These are phyloP conservation scores for Lepidium didymum DNA, from an alignment of 345 rosid genomes.

Conservation along the genomic window DNA sequence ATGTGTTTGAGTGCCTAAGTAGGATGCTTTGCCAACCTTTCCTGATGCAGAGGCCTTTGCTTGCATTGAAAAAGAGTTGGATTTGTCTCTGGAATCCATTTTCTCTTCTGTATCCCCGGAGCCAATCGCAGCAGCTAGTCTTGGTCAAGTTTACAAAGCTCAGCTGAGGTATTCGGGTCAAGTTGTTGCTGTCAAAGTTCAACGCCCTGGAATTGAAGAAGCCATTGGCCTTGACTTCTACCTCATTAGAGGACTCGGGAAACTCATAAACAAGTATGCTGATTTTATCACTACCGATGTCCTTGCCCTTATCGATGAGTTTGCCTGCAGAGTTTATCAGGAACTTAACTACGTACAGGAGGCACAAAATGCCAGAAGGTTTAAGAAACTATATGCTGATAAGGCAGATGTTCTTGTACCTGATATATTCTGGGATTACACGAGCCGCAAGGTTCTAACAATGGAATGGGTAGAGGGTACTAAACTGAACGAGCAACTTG, in stretches of 20 bases:
- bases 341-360: conserved; percentile 98
- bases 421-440: conserved; percentile 95
- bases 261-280: conserved; percentile 64
- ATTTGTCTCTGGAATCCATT: conserved; percentile 60
- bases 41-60: conserved; percentile 89
- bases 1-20: conserved; percentile 23
- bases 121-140: conserved; percentile 95
- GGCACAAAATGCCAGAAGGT: conserved; percentile 93
- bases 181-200: conserved; percentile 89
- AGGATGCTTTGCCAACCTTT: conserved; percentile 96
- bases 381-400: conserved; percentile 88
- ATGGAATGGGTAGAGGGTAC: conserved; percentile 99
- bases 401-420: conserved; percentile 90
- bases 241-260: conserved; percentile 75
- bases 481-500: conserved; percentile 77
- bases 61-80: conserved; percentile 85
- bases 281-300: conserved; percentile 76
- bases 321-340: conserved; percentile 85
- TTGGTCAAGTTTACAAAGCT: conserved; percentile 97
- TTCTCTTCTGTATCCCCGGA: conserved; percentile 65
- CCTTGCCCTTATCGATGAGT: conserved; percentile 82
- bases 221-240: conserved; percentile 87
- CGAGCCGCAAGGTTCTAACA: conserved; percentile 79
- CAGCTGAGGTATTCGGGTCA: conserved; percentile 69
- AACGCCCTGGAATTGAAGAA: conserved; percentile 88